Base-by-base conservation (phyloP, 1,284 basidiomycete species). In the Tetrapyrgos nigripes region DNA sequence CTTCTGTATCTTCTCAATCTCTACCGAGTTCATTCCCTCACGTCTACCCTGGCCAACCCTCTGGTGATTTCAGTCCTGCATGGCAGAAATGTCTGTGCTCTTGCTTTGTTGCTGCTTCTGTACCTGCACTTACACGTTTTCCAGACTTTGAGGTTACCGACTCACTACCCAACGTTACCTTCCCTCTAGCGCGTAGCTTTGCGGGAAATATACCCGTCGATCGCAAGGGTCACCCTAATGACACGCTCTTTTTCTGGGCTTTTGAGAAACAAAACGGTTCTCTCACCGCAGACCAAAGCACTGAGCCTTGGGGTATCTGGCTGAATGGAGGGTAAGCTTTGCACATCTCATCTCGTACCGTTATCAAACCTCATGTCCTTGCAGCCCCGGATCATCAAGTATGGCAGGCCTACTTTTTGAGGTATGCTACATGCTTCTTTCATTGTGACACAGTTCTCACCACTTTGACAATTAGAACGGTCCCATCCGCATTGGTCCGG, bases 291-390 rank as follows among this genome's bases (percentile, higher is more conserved):
- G 51, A 64, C 24, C 65, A 64, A 26, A 69, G 74, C 55, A 69
- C 75, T n/a, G 75, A 83, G 43, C 89, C 90, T 2, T 91, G 89
- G 89, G 83, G 82, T 9, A 88, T 91, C 50, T 92, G 88, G 88
- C 69, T 92, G 26, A 90, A 91, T 63, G 88, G 89, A 70, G 88
- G 88, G 80, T 87, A 70, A 63, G 83, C 35, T 49, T 50, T 24
- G n/a, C 50, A 11, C 11, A 45, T 13, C 13, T 27, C 50, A 17
- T 28, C n/a, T 14, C 46, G 27, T 10, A 13, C 49, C 26, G 27
- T 55, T 62, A 19, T 56, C 51, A 4, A 17, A 49, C 26, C 19
- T 31, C 37, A 46, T 48, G 43, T 64, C 8, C 31, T 59, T 57
- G n/a, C n/a, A 88, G 88, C 23, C 89, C 89, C 14, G 89, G 89